Base-by-base conservation (phyloP, 805 yeast genomes). In the Ogataea corticis region DNA sequence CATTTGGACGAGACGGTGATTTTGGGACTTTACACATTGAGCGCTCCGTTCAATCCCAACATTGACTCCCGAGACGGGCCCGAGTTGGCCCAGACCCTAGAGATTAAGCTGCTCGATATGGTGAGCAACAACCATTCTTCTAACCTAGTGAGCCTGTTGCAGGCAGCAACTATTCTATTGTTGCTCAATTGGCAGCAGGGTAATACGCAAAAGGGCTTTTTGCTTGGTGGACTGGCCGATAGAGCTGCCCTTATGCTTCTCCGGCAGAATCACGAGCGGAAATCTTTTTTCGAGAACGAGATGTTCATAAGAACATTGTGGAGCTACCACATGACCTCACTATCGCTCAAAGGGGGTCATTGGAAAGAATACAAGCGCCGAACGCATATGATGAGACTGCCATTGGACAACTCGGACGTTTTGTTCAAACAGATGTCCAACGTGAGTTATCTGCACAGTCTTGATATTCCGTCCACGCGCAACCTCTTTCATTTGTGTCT, bases 211-310 rank as follows among this genome's bases (percentile, higher is more conserved):
- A 50, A 50, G 16, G 54, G 51, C 9, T 50, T 37, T 27, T 29
- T 50, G 9, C 35, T 50, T 25, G 54, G 54, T n/a, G 54, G 54
- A 3, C 38, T 50, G 27, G 54, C 54, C 3, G 51, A 50, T 21
- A 32, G 54, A 18, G 45, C 44, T 5, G 44, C 33, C 16, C 27
- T 18, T 14, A 17, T 44, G 41, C 34, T 50, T 3, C 38, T 38
- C 7, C 39, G 36, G 11, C 50, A 50, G 23, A 44, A 38, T 23
- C 19, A 36, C 13, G 41, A 37, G 2, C 21, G 12, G 13, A 11
- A 32, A 11, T 11, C 42, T 2, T 38, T 45, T 6, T 29, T 46
- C 12, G 43, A 46, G n/a, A 25, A 44, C 13, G 54, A 50, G 33
- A 16, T 50, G 16, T 46, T 39, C 33, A 36, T 50, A 3, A 28